A percentile compares a stretch with the other conserved stretches of the same genome.
These are phyloP conservation scores for Solanum sparsipilum DNA, from an alignment of 257 asterid species.

Conservation along the genomic window DNA sequence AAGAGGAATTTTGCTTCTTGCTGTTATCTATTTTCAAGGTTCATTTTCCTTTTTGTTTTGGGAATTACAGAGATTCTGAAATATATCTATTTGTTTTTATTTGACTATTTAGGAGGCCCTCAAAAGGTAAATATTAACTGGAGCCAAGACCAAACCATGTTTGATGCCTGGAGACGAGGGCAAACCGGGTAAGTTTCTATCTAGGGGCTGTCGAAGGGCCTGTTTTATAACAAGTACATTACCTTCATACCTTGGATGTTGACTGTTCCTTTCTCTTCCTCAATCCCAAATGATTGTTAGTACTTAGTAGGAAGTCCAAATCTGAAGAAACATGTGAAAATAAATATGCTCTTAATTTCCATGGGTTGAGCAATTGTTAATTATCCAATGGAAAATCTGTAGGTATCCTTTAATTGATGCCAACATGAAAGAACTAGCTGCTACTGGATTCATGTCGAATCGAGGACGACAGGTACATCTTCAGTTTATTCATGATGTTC, in stretches of 20 bases:
- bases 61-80: not conserved
- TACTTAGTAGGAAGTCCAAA: not conserved
- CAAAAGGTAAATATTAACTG: slow-evolving; percentile 47
- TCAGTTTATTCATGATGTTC: not conserved
- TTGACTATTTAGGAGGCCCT: slow-evolving; percentile 58
- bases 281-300: not conserved
- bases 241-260: not conserved
- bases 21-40: not conserved
- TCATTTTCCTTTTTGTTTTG: not conserved
- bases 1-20: not conserved
- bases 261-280: not conserved
- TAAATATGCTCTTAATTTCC: not conserved
- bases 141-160: slow-evolving; percentile 64
- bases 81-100: not conserved
- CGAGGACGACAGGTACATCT: slow-evolving; percentile 82
- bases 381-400: not conserved
- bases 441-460: slow-evolving; percentile 97
- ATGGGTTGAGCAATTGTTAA: not conserved
- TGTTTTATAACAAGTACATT: not conserved
- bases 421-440: slow-evolving; percentile 68
- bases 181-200: slow-evolving; percentile 54
- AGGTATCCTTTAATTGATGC: slow-evolving; percentile 97
- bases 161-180: slow-evolving; percentile 78
- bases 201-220: not conserved
- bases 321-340: not conserved